Evolutionary conservation across 805 yeast species (phyloP).

Genomic region (Wickerhamomyces pijperi): DNA sequence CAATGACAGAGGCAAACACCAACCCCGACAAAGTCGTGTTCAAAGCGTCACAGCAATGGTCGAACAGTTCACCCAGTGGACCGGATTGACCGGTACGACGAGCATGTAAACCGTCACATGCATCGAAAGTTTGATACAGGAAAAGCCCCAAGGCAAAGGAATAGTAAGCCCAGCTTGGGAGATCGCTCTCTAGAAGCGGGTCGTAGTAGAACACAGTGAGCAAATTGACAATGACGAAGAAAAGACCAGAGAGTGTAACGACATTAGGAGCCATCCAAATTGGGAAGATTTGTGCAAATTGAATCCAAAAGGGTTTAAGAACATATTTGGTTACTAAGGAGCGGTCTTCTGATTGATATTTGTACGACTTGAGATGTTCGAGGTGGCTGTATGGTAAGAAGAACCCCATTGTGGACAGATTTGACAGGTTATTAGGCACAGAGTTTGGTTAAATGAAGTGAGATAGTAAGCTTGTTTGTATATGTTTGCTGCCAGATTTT

Average conservation of each 20-base stretch:
- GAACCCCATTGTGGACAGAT: constrained; percentile 51
- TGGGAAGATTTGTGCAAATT: constrained; percentile 69
- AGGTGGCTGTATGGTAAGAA: constrained; percentile 44
- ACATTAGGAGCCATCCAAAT: constrained; percentile 86
- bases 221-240: constrained; percentile 57
- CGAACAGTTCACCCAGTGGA: constrained; percentile 90
- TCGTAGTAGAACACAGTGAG: constrained; percentile 59
- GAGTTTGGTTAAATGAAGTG: too few relatives aligned
- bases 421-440: too few relatives aligned
- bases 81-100: constrained; percentile 92
- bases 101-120: constrained; percentile 93
- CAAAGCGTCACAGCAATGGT: constrained; percentile 69
- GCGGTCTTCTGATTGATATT: constrained; percentile 70
- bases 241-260: constrained; percentile 71
- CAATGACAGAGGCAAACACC: constrained; percentile 65
- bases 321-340: constrained; percentile 66
- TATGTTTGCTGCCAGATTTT: too few relatives aligned
- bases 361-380: constrained; percentile 36
- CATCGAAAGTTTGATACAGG: constrained; percentile 90
- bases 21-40: constrained; percentile 75
- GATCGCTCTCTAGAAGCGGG: constrained; percentile 45
- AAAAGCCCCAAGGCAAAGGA: constrained; percentile 75
- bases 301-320: constrained; percentile 73
- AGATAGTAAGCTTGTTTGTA: too few relatives aligned
- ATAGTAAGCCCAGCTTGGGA: constrained; percentile 71